A percentile compares a stretch with the other conserved stretches of the same genome.
Conservation (phyloP, 352 stramenopile species). For the Phytophthora litchii region DNA sequence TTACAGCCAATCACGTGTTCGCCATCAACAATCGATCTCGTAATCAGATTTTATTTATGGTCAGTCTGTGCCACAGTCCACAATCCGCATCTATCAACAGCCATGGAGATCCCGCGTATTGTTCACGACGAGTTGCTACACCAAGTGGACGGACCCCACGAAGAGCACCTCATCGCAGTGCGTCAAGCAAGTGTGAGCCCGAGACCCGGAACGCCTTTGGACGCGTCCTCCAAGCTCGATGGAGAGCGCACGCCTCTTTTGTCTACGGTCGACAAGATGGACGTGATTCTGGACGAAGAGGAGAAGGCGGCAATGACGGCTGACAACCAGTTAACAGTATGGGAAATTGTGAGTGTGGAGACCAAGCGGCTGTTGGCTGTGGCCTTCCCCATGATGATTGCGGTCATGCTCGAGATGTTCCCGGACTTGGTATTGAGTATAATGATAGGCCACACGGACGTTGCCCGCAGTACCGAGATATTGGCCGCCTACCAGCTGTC, state of each 20-base stretch:
- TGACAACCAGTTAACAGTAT: conserved; percentile 30
- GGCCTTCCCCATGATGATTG: conserved; percentile 54
- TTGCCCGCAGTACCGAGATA: conserved; percentile 56
- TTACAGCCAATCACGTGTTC: conserved; percentile 5
- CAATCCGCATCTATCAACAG: conserved; percentile 10
- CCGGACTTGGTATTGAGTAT: conserved; percentile 55
- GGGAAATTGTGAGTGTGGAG: conserved; percentile 49
- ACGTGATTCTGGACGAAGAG: conserved; percentile 43
- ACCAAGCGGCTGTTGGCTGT: conserved; percentile 35
- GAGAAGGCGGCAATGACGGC: conserved; percentile 34
- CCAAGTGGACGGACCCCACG: conserved; percentile 49
- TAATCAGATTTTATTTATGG: conserved; percentile 13
- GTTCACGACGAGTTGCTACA: conserved; percentile 61
- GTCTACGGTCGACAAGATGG: conserved; percentile 33
- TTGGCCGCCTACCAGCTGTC: conserved; percentile 63
- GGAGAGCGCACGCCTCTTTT: conserved; percentile 37
- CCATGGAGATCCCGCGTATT: conserved; percentile 56
- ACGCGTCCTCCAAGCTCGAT: conserved; percentile 3
- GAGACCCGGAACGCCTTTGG: conserved; percentile 2
- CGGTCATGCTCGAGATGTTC: conserved; percentile 52
- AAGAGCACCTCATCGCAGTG: conserved; percentile 35
- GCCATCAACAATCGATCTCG: conserved; percentile 4
- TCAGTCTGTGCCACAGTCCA: conserved; percentile 18
- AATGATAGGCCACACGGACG: conserved; percentile 64
- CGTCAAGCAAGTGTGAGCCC: conserved; percentile 23